Conservation (phyloP, 2,329 filamentous ascomycete genomes). For the Cercospora brassicicola region DNA sequence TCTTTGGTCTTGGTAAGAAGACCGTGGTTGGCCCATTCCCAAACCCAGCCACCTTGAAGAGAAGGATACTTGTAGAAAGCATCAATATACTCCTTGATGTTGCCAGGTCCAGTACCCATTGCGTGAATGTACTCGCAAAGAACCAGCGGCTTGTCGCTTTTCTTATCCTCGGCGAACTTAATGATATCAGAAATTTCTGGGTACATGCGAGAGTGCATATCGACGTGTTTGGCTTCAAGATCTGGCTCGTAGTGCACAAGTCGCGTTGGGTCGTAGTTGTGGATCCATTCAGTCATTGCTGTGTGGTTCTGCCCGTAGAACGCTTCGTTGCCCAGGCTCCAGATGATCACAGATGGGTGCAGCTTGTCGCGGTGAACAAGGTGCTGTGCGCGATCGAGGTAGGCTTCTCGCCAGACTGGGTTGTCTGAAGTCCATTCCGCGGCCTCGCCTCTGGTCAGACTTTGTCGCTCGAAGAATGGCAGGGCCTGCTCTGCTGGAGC, state of each 20-base stretch:
- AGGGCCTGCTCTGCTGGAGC: constrained; percentile 55
- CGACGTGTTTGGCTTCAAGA: constrained; percentile 57
- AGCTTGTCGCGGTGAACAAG: constrained; percentile 70
- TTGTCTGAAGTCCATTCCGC: constrained; percentile 64
- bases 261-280: constrained; percentile 57
- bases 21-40: constrained; percentile 51
- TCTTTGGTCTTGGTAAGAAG: constrained; percentile 44
- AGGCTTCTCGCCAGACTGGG: constrained; percentile 61
- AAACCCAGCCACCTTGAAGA: constrained; percentile 62
- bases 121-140: constrained; percentile 60
- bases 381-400: constrained; percentile 66
- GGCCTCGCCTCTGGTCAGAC: constrained; percentile 55
- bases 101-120: constrained; percentile 74
- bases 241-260: constrained; percentile 69
- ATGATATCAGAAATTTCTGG: constrained; percentile 55
- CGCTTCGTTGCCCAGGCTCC: constrained; percentile 72
- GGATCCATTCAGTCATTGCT: constrained; percentile 66
- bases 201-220: constrained; percentile 71
- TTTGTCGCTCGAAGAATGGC: constrained; percentile 50
- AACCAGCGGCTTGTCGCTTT: constrained; percentile 55
- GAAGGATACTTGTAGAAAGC: constrained; percentile 61
- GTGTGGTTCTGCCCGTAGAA: constrained; percentile 69
- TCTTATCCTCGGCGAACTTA: constrained; percentile 46
- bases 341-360: constrained; percentile 68
- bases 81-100: constrained; percentile 66